These are phyloP conservation scores for Fusarium camptoceras DNA, from an alignment of 2,329 filamentous ascomycete species.

Conservation along the genomic window DNA sequence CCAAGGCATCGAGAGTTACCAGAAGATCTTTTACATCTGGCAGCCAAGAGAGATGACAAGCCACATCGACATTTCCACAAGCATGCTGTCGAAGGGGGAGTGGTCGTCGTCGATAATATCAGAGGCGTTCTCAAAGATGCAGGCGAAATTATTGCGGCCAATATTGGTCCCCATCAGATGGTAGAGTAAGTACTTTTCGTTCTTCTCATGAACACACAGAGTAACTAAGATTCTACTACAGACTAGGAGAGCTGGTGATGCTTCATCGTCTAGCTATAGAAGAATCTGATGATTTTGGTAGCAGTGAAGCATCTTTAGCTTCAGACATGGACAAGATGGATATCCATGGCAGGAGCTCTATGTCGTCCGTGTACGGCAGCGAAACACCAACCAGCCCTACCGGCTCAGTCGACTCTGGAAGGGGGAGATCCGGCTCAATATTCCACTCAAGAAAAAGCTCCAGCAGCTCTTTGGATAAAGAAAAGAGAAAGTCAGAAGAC, in stretches of 20 bases:
- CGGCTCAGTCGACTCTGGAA: conserved; percentile 47
- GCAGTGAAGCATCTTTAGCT: conserved; percentile 47
- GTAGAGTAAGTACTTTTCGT: conserved; percentile 72
- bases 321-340: conserved; percentile 54
- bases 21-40: conserved; percentile 77
- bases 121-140: conserved; percentile 85
- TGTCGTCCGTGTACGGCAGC: conserved; percentile 55
- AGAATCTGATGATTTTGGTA: conserved; percentile 53
- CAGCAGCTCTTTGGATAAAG: conserved; percentile 44
- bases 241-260: conserved; percentile 82
- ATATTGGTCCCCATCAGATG: conserved; percentile 77
- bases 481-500: conserved; percentile 61
- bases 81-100: conserved; percentile 72
- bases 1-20: conserved; percentile 86
- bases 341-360: conserved; percentile 52
- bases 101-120: conserved; percentile 79
- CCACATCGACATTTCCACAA: conserved; percentile 73
- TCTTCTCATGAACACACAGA: neutral
- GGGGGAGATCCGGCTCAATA: conserved; percentile 51
- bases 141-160: conserved; percentile 86
- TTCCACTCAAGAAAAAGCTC: conserved; percentile 50
- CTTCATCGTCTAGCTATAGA: conserved; percentile 60
- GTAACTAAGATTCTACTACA: conserved; percentile 45
- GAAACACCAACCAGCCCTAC: conserved; percentile 49
- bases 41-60: conserved; percentile 59